Percentiles rank a stretch among this genome's conserved stretches.
Conservation (phyloP, 148 eudicot species). For the Persicaria maculosa region DNA sequence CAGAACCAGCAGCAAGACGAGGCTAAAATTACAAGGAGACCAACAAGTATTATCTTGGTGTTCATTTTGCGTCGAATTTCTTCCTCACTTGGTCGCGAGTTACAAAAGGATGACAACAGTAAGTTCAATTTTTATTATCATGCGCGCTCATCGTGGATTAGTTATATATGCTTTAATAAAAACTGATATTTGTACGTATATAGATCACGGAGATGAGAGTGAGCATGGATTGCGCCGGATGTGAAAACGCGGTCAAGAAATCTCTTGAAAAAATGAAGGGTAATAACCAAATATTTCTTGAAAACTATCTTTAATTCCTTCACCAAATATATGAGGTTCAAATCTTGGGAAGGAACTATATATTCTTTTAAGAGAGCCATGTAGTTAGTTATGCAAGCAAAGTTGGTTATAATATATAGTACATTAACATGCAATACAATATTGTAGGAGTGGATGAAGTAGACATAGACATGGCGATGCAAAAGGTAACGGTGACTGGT, state of each 20-base stretch:
- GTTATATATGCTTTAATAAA: neutral
- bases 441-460: slow-evolving; percentile 46
- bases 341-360: neutral
- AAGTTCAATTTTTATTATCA: neutral
- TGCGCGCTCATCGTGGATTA: neutral
- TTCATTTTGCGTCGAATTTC: neutral
- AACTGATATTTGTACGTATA: neutral
- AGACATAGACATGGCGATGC: slow-evolving; percentile 51
- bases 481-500: slow-evolving; percentile 64
- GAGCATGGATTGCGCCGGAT: slow-evolving; percentile 60
- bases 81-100: no score
- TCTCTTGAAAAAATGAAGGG: slow-evolving; percentile 53
- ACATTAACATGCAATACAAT: no score
- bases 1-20: neutral
- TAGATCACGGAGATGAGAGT: slow-evolving; percentile 69
- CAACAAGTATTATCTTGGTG: neutral
- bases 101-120: slow-evolving; percentile 3
- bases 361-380: neutral
- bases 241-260: slow-evolving; percentile 51
- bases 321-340: no score
- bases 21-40: no score
- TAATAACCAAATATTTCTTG: no score
- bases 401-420: no score
- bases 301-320: no score
- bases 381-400: no score